phyloP scores from a whole-genome alignment of 371 early-diverging fungal genomes.

The Apophysomyces ossiformis region DNA sequence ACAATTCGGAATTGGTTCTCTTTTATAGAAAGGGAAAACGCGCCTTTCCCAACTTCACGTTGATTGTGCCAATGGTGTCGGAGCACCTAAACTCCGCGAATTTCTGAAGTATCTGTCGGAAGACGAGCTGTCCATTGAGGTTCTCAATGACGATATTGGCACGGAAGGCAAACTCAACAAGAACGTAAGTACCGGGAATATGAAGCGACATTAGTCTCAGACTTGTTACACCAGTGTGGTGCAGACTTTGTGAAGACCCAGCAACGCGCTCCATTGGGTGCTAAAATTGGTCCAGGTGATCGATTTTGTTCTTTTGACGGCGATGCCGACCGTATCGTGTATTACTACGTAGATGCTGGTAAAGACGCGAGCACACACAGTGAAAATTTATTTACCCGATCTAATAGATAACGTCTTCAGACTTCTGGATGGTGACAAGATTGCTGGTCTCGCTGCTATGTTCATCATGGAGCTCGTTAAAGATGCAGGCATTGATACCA shows the following conservation, averaged over 20 bases:
- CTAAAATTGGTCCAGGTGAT: constrained; percentile 63
- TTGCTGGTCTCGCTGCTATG: constrained; percentile 91
- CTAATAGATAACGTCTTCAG: constrained; percentile 73
- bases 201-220: background rate
- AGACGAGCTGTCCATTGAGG: constrained; percentile 63
- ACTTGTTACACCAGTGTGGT: constrained; percentile 74
- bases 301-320: constrained; percentile 96
- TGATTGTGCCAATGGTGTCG: constrained; percentile 98
- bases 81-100: constrained; percentile 89
- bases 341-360: constrained; percentile 85
- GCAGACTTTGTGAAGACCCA: constrained; percentile 97
- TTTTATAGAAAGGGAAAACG: constrained; percentile 65
- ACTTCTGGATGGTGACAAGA: constrained; percentile 98
- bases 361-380: constrained; percentile 10
- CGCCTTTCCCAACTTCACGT: constrained; percentile 73
- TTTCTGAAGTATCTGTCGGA: constrained; percentile 70
- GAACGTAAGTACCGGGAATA: constrained; percentile 56
- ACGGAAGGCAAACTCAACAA: constrained; percentile 80
- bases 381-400: background rate
- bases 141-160: constrained; percentile 77
- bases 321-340: constrained; percentile 99
- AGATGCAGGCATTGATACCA: constrained; percentile 72
- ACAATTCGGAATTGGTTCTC: background rate
- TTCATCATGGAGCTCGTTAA: constrained; percentile 89
- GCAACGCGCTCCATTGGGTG: constrained; percentile 81